phyloP scores from a whole-genome alignment of 1,139 yeast genomes.

The Nakaseomyces glabratus region DNA sequence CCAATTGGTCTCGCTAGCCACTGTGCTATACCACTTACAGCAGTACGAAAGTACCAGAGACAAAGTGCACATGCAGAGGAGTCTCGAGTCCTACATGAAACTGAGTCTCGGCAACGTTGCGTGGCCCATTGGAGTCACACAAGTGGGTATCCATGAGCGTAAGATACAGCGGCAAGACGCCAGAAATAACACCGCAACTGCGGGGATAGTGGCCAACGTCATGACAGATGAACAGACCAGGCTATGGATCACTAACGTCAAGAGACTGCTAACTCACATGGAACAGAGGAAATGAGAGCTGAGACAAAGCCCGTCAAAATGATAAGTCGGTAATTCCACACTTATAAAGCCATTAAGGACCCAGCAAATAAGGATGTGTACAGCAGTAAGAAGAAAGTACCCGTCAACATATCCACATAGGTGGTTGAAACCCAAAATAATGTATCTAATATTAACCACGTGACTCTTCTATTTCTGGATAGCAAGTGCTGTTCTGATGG shows the following conservation, averaged over 20 bases:
- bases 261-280: constrained; percentile 49
- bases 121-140: constrained; percentile 84
- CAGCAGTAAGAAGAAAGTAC: no score
- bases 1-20: constrained; percentile 48
- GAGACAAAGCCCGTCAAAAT: no score
- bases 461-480: no score
- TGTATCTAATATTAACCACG: no score
- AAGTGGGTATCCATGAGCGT: constrained; percentile 73
- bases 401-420: no score
- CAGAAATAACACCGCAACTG: constrained; percentile 38
- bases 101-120: constrained; percentile 82
- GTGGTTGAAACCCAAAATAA: no score
- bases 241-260: constrained; percentile 67
- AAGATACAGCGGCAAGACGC: background rate
- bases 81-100: constrained; percentile 64
- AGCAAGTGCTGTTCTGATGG: no score
- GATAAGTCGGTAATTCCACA: no score
- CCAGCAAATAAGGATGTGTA: no score
- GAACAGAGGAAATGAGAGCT: no score
- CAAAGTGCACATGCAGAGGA: constrained; percentile 23
- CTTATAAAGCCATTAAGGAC: background rate
- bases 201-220: constrained; percentile 49
- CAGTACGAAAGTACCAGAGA: constrained; percentile 37
- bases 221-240: constrained; percentile 72
- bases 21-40: constrained; percentile 55